A percentile compares a stretch with the other conserved stretches of the same genome.
phyloP scores from a whole-genome alignment of 1,284 basidiomycete species.

The Papiliotrema terrestris region DNA sequence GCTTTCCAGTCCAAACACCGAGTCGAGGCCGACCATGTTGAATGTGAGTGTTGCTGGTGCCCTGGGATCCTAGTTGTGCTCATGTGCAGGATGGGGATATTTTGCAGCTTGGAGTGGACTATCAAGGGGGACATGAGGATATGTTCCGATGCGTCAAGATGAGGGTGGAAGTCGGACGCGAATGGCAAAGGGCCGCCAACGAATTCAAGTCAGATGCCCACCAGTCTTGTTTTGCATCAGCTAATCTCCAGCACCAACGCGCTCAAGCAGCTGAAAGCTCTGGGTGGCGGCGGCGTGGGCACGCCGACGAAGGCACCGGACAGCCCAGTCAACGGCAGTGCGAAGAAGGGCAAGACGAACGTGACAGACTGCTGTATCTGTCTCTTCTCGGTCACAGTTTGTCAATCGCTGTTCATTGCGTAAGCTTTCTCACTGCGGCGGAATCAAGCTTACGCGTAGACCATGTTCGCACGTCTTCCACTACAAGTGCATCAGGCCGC shows the following conservation, averaged over 20 bases:
- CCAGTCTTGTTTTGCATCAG: not conserved
- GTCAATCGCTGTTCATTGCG: conserved; percentile 94
- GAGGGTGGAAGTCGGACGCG: conserved; percentile 76
- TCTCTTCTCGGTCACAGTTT: conserved; percentile 90
- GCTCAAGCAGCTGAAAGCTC: conserved; percentile 42
- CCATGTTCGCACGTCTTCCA: conserved; percentile 96
- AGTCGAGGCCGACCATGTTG: conserved; percentile 72
- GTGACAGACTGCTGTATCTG: conserved; percentile 94
- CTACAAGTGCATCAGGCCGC: conserved; percentile 94
- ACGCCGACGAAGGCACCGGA: conserved; percentile 11
- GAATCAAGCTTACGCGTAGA: conserved; percentile 28
- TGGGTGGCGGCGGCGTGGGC: conserved; percentile 25
- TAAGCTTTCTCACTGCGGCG: conserved; percentile 18
- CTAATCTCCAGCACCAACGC: conserved; percentile 39
- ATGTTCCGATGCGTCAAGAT: conserved; percentile 99
- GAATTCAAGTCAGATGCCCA: conserved; percentile 78
- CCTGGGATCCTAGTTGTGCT: not conserved
- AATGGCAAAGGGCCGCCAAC: conserved; percentile 85
- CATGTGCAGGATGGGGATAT: conserved; percentile 76
- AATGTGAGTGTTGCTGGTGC: conserved; percentile 49
- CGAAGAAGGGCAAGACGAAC: conserved; percentile 34
- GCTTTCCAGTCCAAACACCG: conserved; percentile 75
- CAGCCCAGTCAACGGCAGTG: conserved; percentile 29
- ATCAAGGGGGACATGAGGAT: conserved; percentile 95
- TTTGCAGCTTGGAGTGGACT: conserved; percentile 94